These are phyloP conservation scores for Mycena sanguinolenta DNA, from an alignment of 768 basidiomycete genomes.

Conservation along the genomic window DNA sequence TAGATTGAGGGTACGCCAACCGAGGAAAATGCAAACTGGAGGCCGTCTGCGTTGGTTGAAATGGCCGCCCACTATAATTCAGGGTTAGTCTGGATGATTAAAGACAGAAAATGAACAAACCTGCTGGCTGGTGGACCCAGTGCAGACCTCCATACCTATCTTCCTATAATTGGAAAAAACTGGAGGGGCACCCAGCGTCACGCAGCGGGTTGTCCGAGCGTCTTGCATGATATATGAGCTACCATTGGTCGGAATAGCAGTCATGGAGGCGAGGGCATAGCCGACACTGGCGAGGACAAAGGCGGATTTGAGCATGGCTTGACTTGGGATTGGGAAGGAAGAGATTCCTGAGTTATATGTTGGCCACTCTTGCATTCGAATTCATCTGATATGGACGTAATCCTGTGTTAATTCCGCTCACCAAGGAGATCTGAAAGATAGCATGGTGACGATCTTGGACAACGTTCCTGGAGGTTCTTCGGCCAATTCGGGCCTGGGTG, in stretches of 20 bases:
- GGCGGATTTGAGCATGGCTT: constrained; percentile 21
- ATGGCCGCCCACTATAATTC: constrained; percentile 17
- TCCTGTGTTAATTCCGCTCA: constrained; percentile 9
- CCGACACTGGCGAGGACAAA: constrained; percentile 19
- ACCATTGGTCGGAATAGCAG: constrained; percentile 19
- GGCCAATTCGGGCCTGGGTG: constrained; percentile 12
- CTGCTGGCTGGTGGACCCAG: constrained; percentile 20
- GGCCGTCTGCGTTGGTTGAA: constrained; percentile 15
- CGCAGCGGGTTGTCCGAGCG: constrained; percentile 22
- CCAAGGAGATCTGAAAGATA: not conserved
- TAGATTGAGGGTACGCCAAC: constrained; percentile 20
- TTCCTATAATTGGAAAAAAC: constrained; percentile 9
- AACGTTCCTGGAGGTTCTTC: constrained; percentile 2
- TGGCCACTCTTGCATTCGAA: constrained; percentile 12
- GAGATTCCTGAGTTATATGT: constrained; percentile 12
- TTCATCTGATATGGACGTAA: constrained; percentile 20
- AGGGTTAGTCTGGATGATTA: constrained; percentile 11
- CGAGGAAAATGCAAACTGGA: constrained; percentile 18
- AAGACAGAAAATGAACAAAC: constrained; percentile 20
- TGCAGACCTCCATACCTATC: constrained; percentile 26
- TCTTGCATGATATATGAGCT: constrained; percentile 23
- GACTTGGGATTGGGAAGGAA: constrained; percentile 8
- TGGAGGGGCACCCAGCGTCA: constrained; percentile 16
- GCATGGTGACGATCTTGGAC: constrained; percentile 6
- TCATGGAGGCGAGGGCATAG: constrained; percentile 24